Evolutionary conservation across 2,329 filamentous ascomycete species (phyloP).

Genomic region (Neopestalotiopsis sp.): DNA sequence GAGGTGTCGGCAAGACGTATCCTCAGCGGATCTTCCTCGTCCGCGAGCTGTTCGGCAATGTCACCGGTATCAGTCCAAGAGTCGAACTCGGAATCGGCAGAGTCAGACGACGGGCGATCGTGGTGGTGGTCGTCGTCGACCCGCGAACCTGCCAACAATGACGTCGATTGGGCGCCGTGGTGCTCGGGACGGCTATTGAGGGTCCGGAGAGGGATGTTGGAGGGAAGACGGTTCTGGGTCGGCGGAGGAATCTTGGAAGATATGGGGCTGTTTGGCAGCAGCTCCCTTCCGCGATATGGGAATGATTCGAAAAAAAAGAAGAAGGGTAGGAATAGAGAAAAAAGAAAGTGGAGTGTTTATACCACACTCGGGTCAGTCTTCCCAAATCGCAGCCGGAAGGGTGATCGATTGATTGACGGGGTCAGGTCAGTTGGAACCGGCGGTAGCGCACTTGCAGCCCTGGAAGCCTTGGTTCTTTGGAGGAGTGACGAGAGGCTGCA

Average conservation of each 20-base stretch:
- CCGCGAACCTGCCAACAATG: conserved; percentile 50
- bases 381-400: conserved; percentile 4
- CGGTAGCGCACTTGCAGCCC: conserved; percentile 13
- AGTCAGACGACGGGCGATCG: conserved; percentile 52
- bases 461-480: conserved; percentile 5
- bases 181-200: conserved; percentile 53
- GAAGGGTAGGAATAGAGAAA: conserved; percentile 32
- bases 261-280: conserved; percentile 78
- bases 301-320: conserved; percentile 14
- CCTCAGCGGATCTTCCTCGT: conserved; percentile 81
- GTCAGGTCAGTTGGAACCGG: conserved; percentile 1
- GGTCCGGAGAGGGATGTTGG: conserved; percentile 87
- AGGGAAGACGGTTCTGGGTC: conserved; percentile 71
- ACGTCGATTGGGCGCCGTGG: conserved; percentile 48
- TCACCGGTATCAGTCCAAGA: conserved; percentile 96
- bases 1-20: conserved; percentile 68
- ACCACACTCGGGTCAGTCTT: conserved; percentile 19
- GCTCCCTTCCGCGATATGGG: conserved; percentile 64
- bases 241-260: conserved; percentile 85
- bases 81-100: conserved; percentile 68
- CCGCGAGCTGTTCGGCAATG: conserved; percentile 86
- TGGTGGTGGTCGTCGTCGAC: conserved; percentile 48
- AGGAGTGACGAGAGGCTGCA: conserved; percentile 18
- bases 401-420: background rate
- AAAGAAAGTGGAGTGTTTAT: conserved; percentile 31